Evolutionary conservation across 2,329 filamentous ascomycete genomes (phyloP), one percentile per base, ranked within the genome.

Genomic region (Westerdykella aurantiaca): DNA sequence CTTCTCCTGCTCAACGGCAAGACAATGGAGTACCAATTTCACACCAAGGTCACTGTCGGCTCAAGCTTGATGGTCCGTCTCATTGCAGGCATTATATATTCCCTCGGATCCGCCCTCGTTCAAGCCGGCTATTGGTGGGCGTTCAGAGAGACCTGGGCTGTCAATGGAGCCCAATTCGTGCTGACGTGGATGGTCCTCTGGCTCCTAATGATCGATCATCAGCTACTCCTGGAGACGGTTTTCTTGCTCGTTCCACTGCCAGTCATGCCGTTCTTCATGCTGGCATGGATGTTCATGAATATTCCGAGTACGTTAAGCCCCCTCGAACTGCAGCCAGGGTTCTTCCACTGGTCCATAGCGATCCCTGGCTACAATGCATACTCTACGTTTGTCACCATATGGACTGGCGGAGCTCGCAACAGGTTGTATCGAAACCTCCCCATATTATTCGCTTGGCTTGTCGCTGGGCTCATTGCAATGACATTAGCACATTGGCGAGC

Each of bases 271-370:
- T 72, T 75, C 60, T 64, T 67, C 6, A 52, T 74, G 5, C 58
- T 75, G 5, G 52, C 64, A 0, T 76, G 73, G 73, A 50, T 74
- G 5, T 58, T 74, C 12, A 13, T 66, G 22, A 76, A 75, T 45
- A 55, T 74, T 6, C 57, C 69, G 0, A 69, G 65, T 2, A 67
- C 70, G 10, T 52, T 75, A 14, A 56, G 69, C 6, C 72, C 73
- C 0, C 67, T 75, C 13, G 68, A 71, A 41, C 53, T 74, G 1
- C 63, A 63, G 0, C 60, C 73, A 0, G 66, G 46, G 0, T 74
- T 74, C 42, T 74, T 69, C 47, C 57, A 54, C 37, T 60, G 69
- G 50, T 67, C 65, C 5, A 69, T 70, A 37, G 62, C 59, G 0
- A 51, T 73, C 1, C 72, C 72, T 1, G 66, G 69, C 3, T 63